Conservation (phyloP, 1,284 basidiomycete genomes). For the Leccinum holopus region DNA sequence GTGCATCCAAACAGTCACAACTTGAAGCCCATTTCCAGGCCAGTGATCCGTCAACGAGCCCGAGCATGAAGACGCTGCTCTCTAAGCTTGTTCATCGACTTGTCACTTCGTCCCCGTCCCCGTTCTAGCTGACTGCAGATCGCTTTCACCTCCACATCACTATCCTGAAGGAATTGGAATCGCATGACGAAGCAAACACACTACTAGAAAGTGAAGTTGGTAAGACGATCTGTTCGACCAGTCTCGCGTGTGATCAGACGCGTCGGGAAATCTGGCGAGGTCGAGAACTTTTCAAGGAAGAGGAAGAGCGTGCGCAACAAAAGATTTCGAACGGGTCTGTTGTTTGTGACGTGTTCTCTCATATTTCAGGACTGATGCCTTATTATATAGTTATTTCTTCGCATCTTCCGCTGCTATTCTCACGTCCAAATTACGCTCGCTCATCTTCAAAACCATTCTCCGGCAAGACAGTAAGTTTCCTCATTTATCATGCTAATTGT, state of each 20-base stretch:
- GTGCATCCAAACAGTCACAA: conserved; percentile 6
- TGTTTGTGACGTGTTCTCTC: too few relatives aligned
- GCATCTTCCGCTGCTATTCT: conserved; percentile 65
- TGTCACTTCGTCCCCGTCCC: conserved; percentile 56
- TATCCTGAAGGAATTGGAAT: conserved; percentile 58
- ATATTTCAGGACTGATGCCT: too few relatives aligned
- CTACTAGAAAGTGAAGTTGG: conserved; percentile 48
- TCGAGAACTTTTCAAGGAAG: too few relatives aligned
- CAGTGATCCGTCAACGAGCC: conserved; percentile 57
- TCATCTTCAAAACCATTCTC: conserved; percentile 75
- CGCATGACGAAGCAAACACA: conserved; percentile 68
- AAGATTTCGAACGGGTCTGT: too few relatives aligned
- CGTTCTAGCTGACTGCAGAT: too few relatives aligned
- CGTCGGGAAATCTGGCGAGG: too few relatives aligned
- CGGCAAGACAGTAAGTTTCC: conserved; percentile 72
- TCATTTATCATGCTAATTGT: neutral
- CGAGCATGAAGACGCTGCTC: conserved; percentile 61
- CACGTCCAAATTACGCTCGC: conserved; percentile 64
- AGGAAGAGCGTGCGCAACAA: too few relatives aligned
- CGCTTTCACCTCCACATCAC: conserved; percentile 46
- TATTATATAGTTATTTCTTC: conserved; percentile 66
- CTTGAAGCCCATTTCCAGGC: conserved; percentile 43
- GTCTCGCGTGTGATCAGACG: too few relatives aligned
- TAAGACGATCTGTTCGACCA: too few relatives aligned
- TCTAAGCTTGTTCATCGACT: conserved; percentile 72